These are phyloP conservation scores for Rhizopus arrhizus DNA, from an alignment of 371 early-diverging fungal genomes.

Conservation along the genomic window DNA sequence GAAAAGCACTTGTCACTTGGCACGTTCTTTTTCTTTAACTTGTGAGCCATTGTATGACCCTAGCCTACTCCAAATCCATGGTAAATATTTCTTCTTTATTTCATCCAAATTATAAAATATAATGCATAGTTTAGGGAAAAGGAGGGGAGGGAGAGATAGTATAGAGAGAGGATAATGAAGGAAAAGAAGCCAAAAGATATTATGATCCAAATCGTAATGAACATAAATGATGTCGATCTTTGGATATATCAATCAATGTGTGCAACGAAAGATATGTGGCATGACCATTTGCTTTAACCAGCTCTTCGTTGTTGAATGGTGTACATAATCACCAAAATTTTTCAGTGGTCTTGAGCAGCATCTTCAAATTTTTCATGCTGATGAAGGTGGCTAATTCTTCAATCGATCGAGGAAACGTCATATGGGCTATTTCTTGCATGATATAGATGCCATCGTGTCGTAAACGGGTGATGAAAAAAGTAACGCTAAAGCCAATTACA, in stretches of 20 bases:
- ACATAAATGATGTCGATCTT: slow-evolving; percentile 24
- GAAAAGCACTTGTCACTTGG: slow-evolving; percentile 13
- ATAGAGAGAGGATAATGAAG: slow-evolving; percentile 14
- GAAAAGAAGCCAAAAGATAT: neutral
- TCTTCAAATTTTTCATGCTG: slow-evolving; percentile 28
- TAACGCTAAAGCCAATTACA: slow-evolving; percentile 18
- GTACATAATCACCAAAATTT: slow-evolving; percentile 29
- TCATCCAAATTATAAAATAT: slow-evolving; percentile 13
- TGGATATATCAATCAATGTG: slow-evolving; percentile 20
- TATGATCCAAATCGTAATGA: slow-evolving; percentile 7
- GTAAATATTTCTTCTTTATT: slow-evolving; percentile 12
- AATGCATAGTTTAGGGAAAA: slow-evolving; percentile 8
- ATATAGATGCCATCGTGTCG: slow-evolving; percentile 27
- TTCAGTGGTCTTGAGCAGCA: slow-evolving; percentile 26
- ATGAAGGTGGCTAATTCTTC: slow-evolving; percentile 24
- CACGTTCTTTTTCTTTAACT: slow-evolving; percentile 18
- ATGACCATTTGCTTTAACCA: slow-evolving; percentile 12
- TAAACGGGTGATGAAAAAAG: slow-evolving; percentile 20
- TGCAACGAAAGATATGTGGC: slow-evolving; percentile 20
- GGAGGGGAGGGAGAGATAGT: slow-evolving; percentile 7
- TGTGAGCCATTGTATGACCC: slow-evolving; percentile 18
- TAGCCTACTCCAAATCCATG: slow-evolving; percentile 11
- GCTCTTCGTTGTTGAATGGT: slow-evolving; percentile 16
- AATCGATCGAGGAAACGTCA: slow-evolving; percentile 24
- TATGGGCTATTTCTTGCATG: slow-evolving; percentile 28